A percentile compares a stretch with the other conserved stretches of the same genome.
These are phyloP conservation scores for Cystofilobasidium macerans DNA, from an alignment of 768 basidiomycete genomes.

Conservation along the genomic window DNA sequence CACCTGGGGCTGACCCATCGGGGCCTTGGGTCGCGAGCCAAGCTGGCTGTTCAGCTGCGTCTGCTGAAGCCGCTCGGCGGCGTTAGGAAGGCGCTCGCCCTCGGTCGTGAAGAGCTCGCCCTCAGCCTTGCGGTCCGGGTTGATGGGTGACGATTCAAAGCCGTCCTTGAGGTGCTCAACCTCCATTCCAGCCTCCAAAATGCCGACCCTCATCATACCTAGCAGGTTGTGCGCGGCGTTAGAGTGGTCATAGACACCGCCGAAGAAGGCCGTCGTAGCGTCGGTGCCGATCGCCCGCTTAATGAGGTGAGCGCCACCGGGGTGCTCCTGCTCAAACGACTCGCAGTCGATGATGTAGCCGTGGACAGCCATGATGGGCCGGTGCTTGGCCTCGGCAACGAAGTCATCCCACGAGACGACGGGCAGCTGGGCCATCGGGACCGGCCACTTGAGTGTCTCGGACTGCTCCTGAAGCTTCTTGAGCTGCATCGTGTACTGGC, in stretches of 20 bases:
- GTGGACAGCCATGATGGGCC: constrained; percentile 72
- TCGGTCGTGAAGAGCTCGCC: constrained; percentile 23
- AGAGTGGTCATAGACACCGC: constrained; percentile 78
- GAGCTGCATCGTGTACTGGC: constrained; percentile 85
- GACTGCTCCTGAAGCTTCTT: constrained; percentile 72
- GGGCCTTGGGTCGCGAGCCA: constrained; percentile 31
- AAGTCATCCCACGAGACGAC: constrained; percentile 70
- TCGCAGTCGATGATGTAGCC: constrained; percentile 89
- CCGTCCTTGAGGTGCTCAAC: constrained; percentile 39
- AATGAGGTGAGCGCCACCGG: constrained; percentile 75
- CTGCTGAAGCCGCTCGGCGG: constrained; percentile 27
- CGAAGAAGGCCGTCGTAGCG: constrained; percentile 87
- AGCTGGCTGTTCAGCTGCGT: constrained; percentile 33
- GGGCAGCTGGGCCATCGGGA: constrained; percentile 60
- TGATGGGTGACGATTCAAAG: constrained; percentile 22
- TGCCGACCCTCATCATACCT: constrained; percentile 65
- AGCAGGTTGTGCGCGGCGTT: constrained; percentile 71
- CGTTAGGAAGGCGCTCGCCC: constrained; percentile 12
- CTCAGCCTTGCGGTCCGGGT: constrained; percentile 12
- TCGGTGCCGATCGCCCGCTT: constrained; percentile 79
- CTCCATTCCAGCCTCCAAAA: constrained; percentile 56
- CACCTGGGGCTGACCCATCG: constrained; percentile 50
- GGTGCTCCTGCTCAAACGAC: constrained; percentile 77
- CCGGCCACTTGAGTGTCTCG: constrained; percentile 68
- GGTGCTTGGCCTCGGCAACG: constrained; percentile 62